Evolutionary conservation across 768 basidiomycete species (phyloP), one percentile per base, ranked within the genome.

Genomic region (Tulasnella sp.): DNA sequence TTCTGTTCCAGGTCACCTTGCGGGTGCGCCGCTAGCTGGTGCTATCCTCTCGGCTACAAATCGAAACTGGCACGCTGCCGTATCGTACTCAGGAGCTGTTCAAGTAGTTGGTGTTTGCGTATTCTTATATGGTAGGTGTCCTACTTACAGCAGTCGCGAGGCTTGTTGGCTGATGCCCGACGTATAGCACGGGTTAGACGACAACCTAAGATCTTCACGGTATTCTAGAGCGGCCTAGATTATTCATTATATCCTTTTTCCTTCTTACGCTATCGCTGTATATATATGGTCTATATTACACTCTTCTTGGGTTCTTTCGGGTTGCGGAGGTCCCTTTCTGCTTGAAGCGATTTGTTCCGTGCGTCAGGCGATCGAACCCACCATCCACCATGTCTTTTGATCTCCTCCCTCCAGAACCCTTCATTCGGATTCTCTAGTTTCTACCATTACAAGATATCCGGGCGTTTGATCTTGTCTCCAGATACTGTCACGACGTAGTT

Each of bases 361-460:
- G 40, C 4, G 12, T 42, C 39, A 39, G 39, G 12, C 6, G 6
- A 12, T 6, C 39, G 39, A 39, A 12, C 39, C 39, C 39, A 39
- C 39, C 39, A 5, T 6, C 39, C 39, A 39, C 39, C 52, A 73
- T 58, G 49, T 6, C 88, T 83, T 79, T 89, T 25, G 82, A 83
- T 38, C 71, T 77, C 49, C 82, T 92, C 1, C 91, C 91, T 6
- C 77, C 86, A n/a, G 91, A 93, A 80, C 81, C 91, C 5, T 81
- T 87, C 6, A 81, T 92, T 52, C 79, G 83, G 8, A 82, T 89
- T 40, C 72, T 91, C 31, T 83, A 85, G 1, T 85, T 85, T 80
- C 84, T 92, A 42, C 85, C 87, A 0, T 70, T 90, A 7, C 81
- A 83, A 8, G 82, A 86, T 0, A 79, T 92, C 6, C 79, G 80